Percentiles rank a stretch among this genome's conserved stretches.
These are phyloP conservation scores for Neurospora tetrasperma DNA, from an alignment of 495 filamentous ascomycete genomes.

Conservation along the genomic window DNA sequence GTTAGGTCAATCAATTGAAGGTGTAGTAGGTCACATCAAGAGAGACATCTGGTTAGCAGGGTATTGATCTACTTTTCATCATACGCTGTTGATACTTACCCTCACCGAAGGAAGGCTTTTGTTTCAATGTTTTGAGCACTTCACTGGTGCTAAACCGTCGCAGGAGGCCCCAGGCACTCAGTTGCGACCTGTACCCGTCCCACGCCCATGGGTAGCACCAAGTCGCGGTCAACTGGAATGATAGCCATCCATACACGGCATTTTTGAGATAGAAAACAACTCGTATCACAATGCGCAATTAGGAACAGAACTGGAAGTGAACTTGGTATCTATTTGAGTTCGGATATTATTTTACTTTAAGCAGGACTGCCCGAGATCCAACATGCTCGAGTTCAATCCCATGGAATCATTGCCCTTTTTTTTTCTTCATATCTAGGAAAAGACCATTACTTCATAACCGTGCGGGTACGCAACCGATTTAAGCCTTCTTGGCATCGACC, in stretches of 20 bases:
- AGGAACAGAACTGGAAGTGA: neutral
- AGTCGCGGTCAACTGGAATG: neutral
- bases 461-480: slow-evolving; percentile 12
- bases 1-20: neutral
- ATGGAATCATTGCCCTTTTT: neutral
- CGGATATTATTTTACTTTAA: neutral
- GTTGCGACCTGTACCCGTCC: neutral
- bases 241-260: neutral
- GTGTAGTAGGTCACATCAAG: neutral
- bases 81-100: neutral
- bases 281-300: neutral
- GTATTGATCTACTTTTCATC: neutral
- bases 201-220: no score
- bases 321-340: neutral
- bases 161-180: neutral
- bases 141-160: neutral
- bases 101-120: neutral
- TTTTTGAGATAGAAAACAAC: neutral
- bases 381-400: neutral
- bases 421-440: neutral
- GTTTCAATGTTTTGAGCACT: neutral
- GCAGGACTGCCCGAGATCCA: neutral
- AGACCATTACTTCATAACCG: slow-evolving; percentile 7
- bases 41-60: neutral
- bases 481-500: slow-evolving; percentile 53